These are phyloP conservation scores for Deinandra increscens DNA, from an alignment of 129 eudicot genomes.

Conservation along the genomic window DNA sequence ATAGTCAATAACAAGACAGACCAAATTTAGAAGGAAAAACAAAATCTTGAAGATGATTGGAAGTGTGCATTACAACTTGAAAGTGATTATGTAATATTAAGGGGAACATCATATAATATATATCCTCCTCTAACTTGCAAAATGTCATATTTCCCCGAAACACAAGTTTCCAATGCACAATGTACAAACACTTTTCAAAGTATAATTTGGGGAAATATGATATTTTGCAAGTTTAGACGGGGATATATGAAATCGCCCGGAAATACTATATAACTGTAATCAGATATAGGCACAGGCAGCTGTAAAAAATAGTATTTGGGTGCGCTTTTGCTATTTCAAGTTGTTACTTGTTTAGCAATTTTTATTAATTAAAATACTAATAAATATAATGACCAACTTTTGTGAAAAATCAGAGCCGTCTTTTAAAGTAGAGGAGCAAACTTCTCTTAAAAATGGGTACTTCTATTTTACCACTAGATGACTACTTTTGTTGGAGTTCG, in stretches of 20 bases:
- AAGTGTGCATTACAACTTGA: not conserved
- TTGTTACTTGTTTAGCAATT: not conserved
- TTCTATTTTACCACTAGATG: not conserved
- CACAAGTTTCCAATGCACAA: too few relatives aligned
- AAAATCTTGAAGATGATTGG: not conserved
- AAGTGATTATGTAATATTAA: not conserved
- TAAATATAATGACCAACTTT: conserved; percentile 11
- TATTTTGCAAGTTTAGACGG: too few relatives aligned
- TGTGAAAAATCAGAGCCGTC: not conserved
- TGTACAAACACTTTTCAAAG: too few relatives aligned
- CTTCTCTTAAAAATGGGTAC: not conserved
- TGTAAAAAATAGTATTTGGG: conserved; percentile 9
- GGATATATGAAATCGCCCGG: too few relatives aligned
- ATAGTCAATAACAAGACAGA: conserved; percentile 6
- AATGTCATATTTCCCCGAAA: too few relatives aligned
- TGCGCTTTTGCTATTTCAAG: not conserved
- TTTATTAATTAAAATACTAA: not conserved
- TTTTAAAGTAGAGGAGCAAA: not conserved
- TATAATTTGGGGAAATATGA: too few relatives aligned
- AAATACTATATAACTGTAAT: not conserved
- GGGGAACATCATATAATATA: too few relatives aligned
- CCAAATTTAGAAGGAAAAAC: not conserved
- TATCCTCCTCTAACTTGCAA: too few relatives aligned
- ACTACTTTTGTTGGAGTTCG: not conserved
- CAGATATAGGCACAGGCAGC: not conserved